Conservation (phyloP, 495 filamentous ascomycete species). For the Aspergillus coremiiformis region DNA sequence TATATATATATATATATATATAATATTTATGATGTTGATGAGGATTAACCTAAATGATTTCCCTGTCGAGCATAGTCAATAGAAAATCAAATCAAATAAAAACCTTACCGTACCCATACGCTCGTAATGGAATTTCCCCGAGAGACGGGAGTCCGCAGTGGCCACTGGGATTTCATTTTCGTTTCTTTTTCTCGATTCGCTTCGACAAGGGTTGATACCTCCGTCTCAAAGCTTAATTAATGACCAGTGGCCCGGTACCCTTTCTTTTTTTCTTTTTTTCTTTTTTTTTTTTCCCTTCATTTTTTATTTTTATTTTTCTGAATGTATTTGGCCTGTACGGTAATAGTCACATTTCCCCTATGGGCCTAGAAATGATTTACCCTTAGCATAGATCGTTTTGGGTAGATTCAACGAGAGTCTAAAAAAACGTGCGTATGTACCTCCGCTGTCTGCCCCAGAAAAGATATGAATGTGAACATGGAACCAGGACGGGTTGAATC, state of each 20-base stretch:
- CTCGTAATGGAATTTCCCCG: slow-evolving; percentile 10
- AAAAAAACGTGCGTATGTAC: slow-evolving; percentile 15
- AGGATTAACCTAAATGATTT: neutral
- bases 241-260: slow-evolving; percentile 15
- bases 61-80: neutral
- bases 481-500: too few species aligned
- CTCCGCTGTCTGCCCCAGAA: slow-evolving; percentile 5
- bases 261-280: slow-evolving; percentile 5
- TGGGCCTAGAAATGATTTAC: slow-evolving; percentile 6
- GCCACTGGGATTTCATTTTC: slow-evolving; percentile 1
- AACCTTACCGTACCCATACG: neutral
- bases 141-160: slow-evolving; percentile 8
- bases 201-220: slow-evolving; percentile 20
- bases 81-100: neutral
- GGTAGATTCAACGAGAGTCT: slow-evolving; percentile 14
- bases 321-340: neutral
- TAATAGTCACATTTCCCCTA: neutral
- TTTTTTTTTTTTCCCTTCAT: slow-evolving; percentile 4
- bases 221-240: slow-evolving; percentile 41
- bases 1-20: neutral
- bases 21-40: neutral
- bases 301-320: neutral
- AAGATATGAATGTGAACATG: too few species aligned
- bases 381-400: slow-evolving; percentile 8
- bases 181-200: slow-evolving; percentile 11